phyloP scores from a whole-genome alignment of 306 rosid species.

The Arachis stenosperma region DNA sequence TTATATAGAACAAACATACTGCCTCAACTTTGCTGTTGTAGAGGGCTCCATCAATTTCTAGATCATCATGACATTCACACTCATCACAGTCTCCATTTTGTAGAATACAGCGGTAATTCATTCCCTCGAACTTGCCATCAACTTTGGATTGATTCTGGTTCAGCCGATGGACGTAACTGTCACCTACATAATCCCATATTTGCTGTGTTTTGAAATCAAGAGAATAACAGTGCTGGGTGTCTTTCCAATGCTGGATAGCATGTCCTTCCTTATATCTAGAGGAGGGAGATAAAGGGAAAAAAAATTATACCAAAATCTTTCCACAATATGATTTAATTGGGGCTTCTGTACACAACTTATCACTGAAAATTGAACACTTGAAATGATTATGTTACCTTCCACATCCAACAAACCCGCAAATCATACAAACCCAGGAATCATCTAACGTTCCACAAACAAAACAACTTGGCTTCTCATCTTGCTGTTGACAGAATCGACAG shows the following conservation, averaged over 20 bases:
- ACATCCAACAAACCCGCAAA: constrained; percentile 96
- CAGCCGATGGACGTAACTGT: constrained; percentile 82
- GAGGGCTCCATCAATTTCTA: constrained; percentile 77
- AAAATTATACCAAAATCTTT: constrained; percentile 3
- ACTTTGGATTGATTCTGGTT: constrained; percentile 87
- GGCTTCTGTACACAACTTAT: not conserved
- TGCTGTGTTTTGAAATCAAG: constrained; percentile 87
- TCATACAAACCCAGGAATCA: constrained; percentile 86
- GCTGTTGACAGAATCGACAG: constrained; percentile 85
- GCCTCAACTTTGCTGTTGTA: constrained; percentile 89
- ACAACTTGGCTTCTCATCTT: constrained; percentile 83
- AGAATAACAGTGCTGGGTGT: constrained; percentile 88
- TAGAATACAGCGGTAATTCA: constrained; percentile 55
- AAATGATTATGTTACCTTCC: constrained; percentile 67
- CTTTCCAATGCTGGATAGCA: constrained; percentile 85
- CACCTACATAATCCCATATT: constrained; percentile 98
- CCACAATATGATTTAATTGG: constrained; percentile 1
- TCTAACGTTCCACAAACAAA: constrained; percentile 76
- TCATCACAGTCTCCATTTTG: constrained; percentile 72
- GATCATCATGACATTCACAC: constrained; percentile 69
- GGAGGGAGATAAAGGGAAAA: constrained; percentile 4
- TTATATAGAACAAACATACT: constrained; percentile 51
- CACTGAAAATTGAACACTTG: constrained; percentile 33
- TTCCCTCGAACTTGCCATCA: constrained; percentile 73
- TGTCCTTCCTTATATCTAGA: constrained; percentile 93